These are phyloP conservation scores for Akanthomyces lecanii DNA, from an alignment of 2,329 filamentous ascomycete species.

Conservation along the genomic window DNA sequence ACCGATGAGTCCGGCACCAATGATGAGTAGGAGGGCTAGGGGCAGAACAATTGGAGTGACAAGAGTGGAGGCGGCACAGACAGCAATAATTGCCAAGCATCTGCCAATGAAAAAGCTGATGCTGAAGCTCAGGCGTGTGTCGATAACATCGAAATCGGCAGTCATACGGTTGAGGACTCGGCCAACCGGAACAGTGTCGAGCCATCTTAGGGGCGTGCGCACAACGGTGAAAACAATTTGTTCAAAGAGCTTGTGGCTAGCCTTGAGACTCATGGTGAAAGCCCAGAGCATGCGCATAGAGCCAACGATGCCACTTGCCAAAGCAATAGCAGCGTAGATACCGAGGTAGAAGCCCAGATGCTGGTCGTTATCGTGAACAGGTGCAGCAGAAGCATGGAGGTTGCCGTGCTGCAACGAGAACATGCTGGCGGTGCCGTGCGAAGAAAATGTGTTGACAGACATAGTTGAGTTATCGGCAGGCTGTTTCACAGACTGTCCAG, in stretches of 20 bases:
- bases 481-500: conserved; percentile 34
- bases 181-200: conserved; percentile 75
- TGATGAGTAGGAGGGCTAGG: conserved; percentile 54
- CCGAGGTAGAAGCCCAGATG: conserved; percentile 60
- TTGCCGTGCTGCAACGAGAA: conserved; percentile 44
- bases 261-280: conserved; percentile 61
- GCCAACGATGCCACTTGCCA: conserved; percentile 53
- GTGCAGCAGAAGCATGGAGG: conserved; percentile 35
- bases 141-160: conserved; percentile 69
- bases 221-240: conserved; percentile 63
- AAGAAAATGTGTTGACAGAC: conserved; percentile 26
- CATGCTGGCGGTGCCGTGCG: conserved; percentile 40
- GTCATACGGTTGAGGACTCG: conserved; percentile 76
- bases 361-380: conserved; percentile 29
- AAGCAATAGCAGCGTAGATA: conserved; percentile 61
- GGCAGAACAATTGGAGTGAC: conserved; percentile 65
- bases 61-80: conserved; percentile 63
- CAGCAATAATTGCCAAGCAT: conserved; percentile 58
- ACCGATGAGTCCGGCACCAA: conserved; percentile 55
- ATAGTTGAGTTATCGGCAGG: conserved; percentile 1
- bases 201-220: conserved; percentile 70
- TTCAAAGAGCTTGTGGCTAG: conserved; percentile 65
- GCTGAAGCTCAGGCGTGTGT: conserved; percentile 61
- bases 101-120: conserved; percentile 57
- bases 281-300: conserved; percentile 60